Percentiles rank a stretch among this genome's conserved stretches.
phyloP scores from a whole-genome alignment of 345 rosid genomes.

The Brassica carinata region DNA sequence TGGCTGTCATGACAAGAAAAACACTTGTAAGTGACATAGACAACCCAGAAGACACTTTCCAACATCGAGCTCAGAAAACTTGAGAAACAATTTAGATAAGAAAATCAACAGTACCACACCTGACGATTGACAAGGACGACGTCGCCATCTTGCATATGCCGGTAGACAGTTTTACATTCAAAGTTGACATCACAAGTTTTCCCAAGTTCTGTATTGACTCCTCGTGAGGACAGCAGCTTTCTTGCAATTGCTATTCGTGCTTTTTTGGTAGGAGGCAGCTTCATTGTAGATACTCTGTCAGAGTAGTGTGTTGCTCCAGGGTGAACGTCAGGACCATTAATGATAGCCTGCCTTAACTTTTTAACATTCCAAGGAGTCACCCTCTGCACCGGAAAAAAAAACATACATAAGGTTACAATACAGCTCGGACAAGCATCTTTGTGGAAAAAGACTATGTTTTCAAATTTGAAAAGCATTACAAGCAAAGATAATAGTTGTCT shows the following conservation, averaged over 20 bases:
- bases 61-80: not conserved
- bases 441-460: constrained; percentile 14
- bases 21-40: constrained; percentile 9
- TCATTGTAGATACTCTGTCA: constrained; percentile 63
- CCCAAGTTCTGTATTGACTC: constrained; percentile 62
- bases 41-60: not conserved
- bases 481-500: constrained; percentile 9
- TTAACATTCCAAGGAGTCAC: constrained; percentile 85
- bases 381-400: constrained; percentile 51
- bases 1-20: constrained; percentile 62
- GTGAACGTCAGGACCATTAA: constrained; percentile 82
- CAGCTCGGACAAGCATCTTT: constrained; percentile 4
- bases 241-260: constrained; percentile 70
- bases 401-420: constrained; percentile 15
- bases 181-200: constrained; percentile 58
- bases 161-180: constrained; percentile 84
- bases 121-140: constrained; percentile 94
- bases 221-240: constrained; percentile 77
- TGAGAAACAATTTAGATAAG: not conserved
- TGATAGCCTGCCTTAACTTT: constrained; percentile 72
- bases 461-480: not conserved
- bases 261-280: constrained; percentile 54
- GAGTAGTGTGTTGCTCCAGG: constrained; percentile 94
- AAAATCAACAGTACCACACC: constrained; percentile 49
- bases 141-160: constrained; percentile 94